Evolutionary conservation across 176 grass and related monocot species (phyloP).

Genomic region (Triticum turgidum): DNA sequence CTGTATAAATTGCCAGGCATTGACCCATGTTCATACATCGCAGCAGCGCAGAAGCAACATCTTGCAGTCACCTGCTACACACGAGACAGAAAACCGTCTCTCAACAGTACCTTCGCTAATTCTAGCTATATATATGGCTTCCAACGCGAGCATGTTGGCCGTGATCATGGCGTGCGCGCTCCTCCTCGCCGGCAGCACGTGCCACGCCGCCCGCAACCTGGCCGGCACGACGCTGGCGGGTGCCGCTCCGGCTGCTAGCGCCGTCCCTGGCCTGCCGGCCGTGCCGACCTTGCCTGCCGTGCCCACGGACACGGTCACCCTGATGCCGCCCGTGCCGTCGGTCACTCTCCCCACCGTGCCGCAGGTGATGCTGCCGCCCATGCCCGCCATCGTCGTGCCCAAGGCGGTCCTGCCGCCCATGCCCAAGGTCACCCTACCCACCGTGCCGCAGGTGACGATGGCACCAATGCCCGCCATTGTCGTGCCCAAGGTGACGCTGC

Average conservation of each 20-base stretch:
- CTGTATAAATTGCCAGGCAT: not conserved
- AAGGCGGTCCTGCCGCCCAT: not conserved
- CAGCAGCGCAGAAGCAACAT: not conserved
- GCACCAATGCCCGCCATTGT: not conserved
- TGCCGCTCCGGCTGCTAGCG: not conserved
- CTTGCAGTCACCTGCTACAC: not conserved
- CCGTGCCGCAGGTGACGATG: not conserved
- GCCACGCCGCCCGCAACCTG: conserved; percentile 7
- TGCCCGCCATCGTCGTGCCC: not conserved
- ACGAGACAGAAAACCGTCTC: too few species aligned
- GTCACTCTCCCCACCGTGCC: not conserved
- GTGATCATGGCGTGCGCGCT: conserved; percentile 7
- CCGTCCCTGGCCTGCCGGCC: not conserved
- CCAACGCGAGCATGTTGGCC: not conserved
- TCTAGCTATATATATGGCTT: not conserved
- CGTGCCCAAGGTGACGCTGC: not conserved
- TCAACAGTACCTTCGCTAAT: too few species aligned
- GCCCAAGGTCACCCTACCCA: not conserved
- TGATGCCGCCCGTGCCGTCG: not conserved
- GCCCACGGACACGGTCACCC: not conserved
- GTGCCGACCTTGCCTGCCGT: conserved; percentile 6
- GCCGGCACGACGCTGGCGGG: not conserved
- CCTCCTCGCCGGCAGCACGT: not conserved
- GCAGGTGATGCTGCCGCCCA: not conserved
- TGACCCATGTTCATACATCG: not conserved